Conservation (phyloP, 106 monocot genomes). For the Allium cepa region DNA sequence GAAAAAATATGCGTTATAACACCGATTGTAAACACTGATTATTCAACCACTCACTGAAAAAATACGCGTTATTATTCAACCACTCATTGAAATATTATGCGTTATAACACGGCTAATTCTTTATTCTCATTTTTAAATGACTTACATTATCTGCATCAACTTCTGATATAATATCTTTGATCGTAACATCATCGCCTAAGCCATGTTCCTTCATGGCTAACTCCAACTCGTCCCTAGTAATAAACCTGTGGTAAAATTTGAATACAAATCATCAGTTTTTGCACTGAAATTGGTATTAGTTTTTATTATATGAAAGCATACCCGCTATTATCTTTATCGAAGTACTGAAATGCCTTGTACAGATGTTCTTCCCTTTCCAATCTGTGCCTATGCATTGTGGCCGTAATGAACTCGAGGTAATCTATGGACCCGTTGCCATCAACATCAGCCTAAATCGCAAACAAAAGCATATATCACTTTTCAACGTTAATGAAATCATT, state of each 20-base stretch:
- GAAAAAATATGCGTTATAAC: background rate
- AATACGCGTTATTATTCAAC: background rate
- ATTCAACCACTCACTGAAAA: no score
- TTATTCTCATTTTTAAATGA: background rate
- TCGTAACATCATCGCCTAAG: conserved; percentile 33
- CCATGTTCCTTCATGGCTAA: conserved; percentile 36
- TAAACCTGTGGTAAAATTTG: conserved; percentile 14
- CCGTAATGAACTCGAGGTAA: conserved; percentile 60
- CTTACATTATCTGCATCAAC: conserved; percentile 55
- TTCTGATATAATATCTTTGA: conserved; percentile 54
- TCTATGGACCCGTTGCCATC: conserved; percentile 54
- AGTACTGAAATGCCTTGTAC: conserved; percentile 47
- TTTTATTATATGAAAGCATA: conserved; percentile 8
- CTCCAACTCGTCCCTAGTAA: conserved; percentile 47
- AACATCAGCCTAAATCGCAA: conserved; percentile 37
- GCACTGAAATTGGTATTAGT: background rate
- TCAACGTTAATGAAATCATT: no score
- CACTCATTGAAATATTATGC: no score
- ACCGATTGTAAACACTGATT: background rate
- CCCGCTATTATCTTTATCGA: conserved; percentile 59
- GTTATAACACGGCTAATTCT: background rate
- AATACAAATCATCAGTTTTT: background rate
- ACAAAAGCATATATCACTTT: no score
- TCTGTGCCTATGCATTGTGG: conserved; percentile 52
- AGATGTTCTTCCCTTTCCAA: conserved; percentile 50